Evolutionary conservation across 805 yeast genomes (phyloP).

Genomic region (Candida michaelii): DNA sequence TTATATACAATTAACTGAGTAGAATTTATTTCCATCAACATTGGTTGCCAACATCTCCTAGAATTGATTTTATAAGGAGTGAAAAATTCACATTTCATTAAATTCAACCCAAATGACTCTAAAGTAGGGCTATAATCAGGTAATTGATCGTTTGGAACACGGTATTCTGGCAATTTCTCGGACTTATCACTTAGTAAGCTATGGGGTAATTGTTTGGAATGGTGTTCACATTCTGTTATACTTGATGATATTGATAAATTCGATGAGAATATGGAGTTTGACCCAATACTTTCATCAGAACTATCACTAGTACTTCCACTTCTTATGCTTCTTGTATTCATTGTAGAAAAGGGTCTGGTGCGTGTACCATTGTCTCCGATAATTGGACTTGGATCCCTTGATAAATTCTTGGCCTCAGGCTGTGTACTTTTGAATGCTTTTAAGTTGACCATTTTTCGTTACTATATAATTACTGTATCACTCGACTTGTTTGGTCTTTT

Average conservation of each 20-base stretch:
- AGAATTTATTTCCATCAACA: constrained; percentile 38
- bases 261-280: constrained; percentile 3
- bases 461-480: no score
- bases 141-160: constrained; percentile 21
- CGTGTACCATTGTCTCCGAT: not conserved
- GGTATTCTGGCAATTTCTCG: constrained; percentile 21
- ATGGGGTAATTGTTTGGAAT: not conserved
- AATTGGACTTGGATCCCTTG: not conserved
- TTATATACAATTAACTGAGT: constrained; percentile 37
- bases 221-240: not conserved
- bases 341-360: not conserved
- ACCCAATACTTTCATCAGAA: not conserved
- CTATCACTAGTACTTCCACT: constrained; percentile 1
- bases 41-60: constrained; percentile 34
- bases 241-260: not conserved
- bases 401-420: not conserved
- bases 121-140: constrained; percentile 35
- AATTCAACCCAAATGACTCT: constrained; percentile 31
- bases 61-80: constrained; percentile 35
- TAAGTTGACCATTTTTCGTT: not conserved
- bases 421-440: not conserved
- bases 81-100: constrained; percentile 35
- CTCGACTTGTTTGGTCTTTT: no score
- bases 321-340: not conserved
- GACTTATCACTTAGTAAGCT: not conserved